Percentiles rank a stretch among this genome's conserved stretches.
phyloP scores from a whole-genome alignment of 352 stramenopile species.

The Aphanomyces invadans region DNA sequence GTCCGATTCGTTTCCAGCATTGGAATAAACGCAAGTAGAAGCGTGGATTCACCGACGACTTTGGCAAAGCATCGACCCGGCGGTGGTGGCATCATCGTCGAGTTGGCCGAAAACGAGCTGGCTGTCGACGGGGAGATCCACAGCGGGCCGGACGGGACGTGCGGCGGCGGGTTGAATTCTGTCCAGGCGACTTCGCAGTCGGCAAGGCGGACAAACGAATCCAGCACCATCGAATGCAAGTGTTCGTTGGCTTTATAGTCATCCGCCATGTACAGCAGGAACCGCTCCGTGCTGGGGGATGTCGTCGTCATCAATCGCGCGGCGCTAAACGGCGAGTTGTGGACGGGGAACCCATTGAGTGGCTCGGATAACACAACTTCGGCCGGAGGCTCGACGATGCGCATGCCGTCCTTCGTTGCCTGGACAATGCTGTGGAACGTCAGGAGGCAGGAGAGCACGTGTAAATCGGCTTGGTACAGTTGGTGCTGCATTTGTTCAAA shows the following conservation, averaged over 20 bases:
- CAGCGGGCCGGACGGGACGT: slow-evolving; percentile 33
- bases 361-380: background rate
- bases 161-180: slow-evolving; percentile 29
- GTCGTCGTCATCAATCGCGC: slow-evolving; percentile 58
- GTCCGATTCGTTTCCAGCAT: slow-evolving; percentile 42
- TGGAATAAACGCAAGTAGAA: slow-evolving; percentile 75
- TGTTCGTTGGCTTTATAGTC: slow-evolving; percentile 50
- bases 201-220: slow-evolving; percentile 61
- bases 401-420: slow-evolving; percentile 9
- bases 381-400: background rate
- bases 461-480: slow-evolving; percentile 24
- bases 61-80: slow-evolving; percentile 84
- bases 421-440: slow-evolving; percentile 67
- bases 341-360: slow-evolving; percentile 11
- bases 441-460: slow-evolving; percentile 72
- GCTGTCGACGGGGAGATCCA: slow-evolving; percentile 41
- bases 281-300: slow-evolving; percentile 64
- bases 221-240: slow-evolving; percentile 81
- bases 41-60: slow-evolving; percentile 53
- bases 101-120: background rate
- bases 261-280: slow-evolving; percentile 75
- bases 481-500: slow-evolving; percentile 15
- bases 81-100: slow-evolving; percentile 30
- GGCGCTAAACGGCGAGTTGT: slow-evolving; percentile 72
- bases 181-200: slow-evolving; percentile 84